Evolutionary conservation across 441 rosid genomes (phyloP).

Genomic region (Adansonia gregorii): DNA sequence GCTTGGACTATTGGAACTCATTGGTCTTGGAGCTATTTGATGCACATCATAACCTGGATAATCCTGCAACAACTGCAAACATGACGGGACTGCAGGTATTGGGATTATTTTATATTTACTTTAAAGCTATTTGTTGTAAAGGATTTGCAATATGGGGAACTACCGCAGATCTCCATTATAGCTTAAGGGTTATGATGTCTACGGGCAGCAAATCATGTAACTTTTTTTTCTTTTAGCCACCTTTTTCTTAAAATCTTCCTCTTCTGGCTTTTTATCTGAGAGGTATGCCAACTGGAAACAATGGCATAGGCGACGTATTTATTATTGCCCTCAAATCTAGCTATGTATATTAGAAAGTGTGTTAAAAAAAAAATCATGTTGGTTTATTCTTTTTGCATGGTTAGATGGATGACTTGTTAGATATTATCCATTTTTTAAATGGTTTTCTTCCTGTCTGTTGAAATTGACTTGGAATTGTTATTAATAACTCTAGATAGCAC

Average conservation of each 20-base stretch:
- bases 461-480: background rate
- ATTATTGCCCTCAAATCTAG: background rate
- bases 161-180: background rate
- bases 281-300: background rate
- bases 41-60: slow-evolving; percentile 30
- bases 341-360: background rate
- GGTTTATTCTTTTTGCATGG: background rate
- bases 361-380: background rate
- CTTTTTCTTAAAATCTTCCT: background rate
- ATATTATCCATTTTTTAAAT: background rate
- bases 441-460: background rate
- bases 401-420: background rate
- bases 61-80: too few relatives aligned
- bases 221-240: background rate
- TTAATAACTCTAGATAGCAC: background rate
- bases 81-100: slow-evolving; percentile 40
- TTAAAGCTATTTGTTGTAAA: background rate
- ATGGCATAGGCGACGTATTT: background rate
- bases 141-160: background rate
- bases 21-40: slow-evolving; percentile 92
- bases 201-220: background rate
- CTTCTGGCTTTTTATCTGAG: background rate
- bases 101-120: background rate
- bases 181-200: background rate
- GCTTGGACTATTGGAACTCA: slow-evolving; percentile 98